Percentiles rank a stretch among this genome's conserved stretches.
Evolutionary conservation across 768 basidiomycete genomes (phyloP).

Genomic region (Russula brevipes): DNA sequence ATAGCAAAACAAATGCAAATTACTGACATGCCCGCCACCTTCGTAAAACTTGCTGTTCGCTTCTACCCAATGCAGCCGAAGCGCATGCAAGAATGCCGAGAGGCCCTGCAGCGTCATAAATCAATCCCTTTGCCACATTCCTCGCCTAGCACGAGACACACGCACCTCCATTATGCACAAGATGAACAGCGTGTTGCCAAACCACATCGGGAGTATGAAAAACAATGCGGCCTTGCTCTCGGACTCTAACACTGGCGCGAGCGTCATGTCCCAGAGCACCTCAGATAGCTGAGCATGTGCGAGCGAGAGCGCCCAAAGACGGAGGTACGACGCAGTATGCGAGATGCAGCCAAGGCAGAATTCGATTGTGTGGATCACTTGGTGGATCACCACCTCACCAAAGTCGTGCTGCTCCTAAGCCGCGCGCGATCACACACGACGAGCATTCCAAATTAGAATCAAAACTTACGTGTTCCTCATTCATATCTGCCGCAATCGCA

Average conservation of each 20-base stretch:
- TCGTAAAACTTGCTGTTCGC: constrained; percentile 95
- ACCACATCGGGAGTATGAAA: constrained; percentile 68
- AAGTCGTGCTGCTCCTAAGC: constrained; percentile 81
- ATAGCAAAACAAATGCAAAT: background rate
- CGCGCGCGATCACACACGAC: background rate
- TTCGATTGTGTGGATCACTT: constrained; percentile 98
- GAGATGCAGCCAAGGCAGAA: constrained; percentile 99
- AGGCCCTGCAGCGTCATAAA: constrained; percentile 53
- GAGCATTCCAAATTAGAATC: background rate
- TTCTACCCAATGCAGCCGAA: constrained; percentile 97
- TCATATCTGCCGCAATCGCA: constrained; percentile 65
- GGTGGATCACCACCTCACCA: constrained; percentile 92
- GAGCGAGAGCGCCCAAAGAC: constrained; percentile 95
- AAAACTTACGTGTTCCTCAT: constrained; percentile 68
- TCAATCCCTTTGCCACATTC: constrained; percentile 17
- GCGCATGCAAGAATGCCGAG: constrained; percentile 92
- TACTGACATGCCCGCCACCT: constrained; percentile 81
- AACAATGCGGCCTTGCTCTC: constrained; percentile 43
- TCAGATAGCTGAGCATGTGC: constrained; percentile 97
- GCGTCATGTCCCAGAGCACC: constrained; percentile 86
- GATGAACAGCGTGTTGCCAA: constrained; percentile 65
- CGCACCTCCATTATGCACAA: constrained; percentile 95
- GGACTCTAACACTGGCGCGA: constrained; percentile 57
- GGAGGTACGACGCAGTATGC: constrained; percentile 89
- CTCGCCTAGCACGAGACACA: constrained; percentile 26